phyloP scores from a whole-genome alignment of 352 stramenopile genomes.

The Globisporangium camurandrum region DNA sequence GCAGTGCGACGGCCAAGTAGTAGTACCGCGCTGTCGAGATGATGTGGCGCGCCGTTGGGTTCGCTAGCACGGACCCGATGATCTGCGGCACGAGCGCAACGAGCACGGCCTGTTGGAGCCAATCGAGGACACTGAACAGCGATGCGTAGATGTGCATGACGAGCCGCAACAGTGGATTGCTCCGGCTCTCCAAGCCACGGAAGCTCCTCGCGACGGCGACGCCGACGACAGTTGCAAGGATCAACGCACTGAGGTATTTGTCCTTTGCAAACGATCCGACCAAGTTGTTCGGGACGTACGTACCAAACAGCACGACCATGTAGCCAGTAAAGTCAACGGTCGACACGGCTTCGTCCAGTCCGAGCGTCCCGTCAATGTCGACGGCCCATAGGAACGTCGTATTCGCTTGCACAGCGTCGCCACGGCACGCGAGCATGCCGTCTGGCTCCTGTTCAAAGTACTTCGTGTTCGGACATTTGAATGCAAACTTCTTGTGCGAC shows the following conservation, averaged over 20 bases:
- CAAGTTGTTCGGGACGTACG: constrained; percentile 50
- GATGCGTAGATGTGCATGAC: constrained; percentile 54
- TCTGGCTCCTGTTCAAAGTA: constrained; percentile 28
- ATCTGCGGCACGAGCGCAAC: constrained; percentile 40
- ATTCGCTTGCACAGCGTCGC: constrained; percentile 19
- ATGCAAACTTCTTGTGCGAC: constrained; percentile 35
- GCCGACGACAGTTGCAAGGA: constrained; percentile 29
- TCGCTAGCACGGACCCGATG: constrained; percentile 32
- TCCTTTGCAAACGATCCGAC: constrained; percentile 28
- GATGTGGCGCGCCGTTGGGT: constrained; percentile 22
- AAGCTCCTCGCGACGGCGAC: constrained; percentile 12
- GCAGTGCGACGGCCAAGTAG: constrained; percentile 18
- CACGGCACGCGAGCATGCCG: constrained; percentile 24
- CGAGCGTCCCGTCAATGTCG: constrained; percentile 29
- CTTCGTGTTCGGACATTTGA: constrained; percentile 46
- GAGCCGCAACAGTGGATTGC: constrained; percentile 49
- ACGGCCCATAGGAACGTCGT: constrained; percentile 53
- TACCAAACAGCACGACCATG: constrained; percentile 26
- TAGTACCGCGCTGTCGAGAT: constrained; percentile 38
- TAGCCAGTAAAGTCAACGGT: constrained; percentile 35
- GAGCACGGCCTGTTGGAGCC: constrained; percentile 42
- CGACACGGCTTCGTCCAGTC: constrained; percentile 31
- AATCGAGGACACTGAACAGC: constrained; percentile 50
- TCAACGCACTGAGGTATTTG: constrained; percentile 34
- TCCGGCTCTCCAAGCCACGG: constrained; percentile 19